Conservation (phyloP, 116 monocot genomes). For the Posidonia oceanica region DNA sequence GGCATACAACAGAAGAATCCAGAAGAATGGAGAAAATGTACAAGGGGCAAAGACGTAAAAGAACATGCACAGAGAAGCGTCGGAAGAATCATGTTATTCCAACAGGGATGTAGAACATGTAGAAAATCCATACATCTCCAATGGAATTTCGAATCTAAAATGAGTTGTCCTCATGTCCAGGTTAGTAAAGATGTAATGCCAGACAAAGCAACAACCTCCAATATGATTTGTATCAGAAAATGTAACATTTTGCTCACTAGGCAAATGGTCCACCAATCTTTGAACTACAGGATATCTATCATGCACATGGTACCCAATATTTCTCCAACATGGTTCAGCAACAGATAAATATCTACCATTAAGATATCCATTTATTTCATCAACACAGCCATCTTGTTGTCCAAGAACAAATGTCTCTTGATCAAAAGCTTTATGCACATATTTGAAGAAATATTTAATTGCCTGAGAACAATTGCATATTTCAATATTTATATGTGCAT, state of each 20-base stretch:
- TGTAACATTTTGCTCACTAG: neutral
- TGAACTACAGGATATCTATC: neutral
- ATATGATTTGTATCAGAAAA: neutral
- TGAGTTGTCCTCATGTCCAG: too few species aligned
- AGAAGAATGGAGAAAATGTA: too few species aligned
- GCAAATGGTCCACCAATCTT: neutral
- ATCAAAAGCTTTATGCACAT: neutral
- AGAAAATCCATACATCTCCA: too few species aligned
- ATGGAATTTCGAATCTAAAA: too few species aligned
- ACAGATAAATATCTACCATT: neutral
- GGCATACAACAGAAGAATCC: too few species aligned
- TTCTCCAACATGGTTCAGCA: neutral
- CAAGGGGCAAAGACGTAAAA: too few species aligned
- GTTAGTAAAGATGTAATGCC: too few species aligned
- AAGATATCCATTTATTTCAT: neutral
- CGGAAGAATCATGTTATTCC: too few species aligned
- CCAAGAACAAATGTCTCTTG: neutral
- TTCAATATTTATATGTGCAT: constrained; percentile 1
- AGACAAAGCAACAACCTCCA: too few species aligned
- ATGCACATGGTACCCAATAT: neutral
- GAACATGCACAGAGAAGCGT: too few species aligned
- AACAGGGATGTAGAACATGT: too few species aligned
- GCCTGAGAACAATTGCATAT: neutral
- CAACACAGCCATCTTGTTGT: too few species aligned
- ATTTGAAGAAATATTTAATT: constrained; percentile 1